phyloP scores from a whole-genome alignment of 805 yeast species.

The Kuraishia borneana region DNA sequence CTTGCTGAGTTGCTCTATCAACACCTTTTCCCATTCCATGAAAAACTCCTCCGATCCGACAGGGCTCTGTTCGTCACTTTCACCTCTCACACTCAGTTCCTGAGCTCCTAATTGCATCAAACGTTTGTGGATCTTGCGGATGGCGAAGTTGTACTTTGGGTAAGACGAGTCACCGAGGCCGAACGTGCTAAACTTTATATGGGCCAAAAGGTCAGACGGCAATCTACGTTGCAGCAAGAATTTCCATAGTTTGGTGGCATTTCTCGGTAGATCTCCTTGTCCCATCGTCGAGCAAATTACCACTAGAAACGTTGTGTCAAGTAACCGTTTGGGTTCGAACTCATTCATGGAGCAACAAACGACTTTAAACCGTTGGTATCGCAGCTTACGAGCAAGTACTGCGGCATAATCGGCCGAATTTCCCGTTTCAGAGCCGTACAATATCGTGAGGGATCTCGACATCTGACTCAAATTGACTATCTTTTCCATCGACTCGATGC shows the following conservation, averaged over 20 bases:
- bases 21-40: slow-evolving; percentile 55
- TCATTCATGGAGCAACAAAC: slow-evolving; percentile 45
- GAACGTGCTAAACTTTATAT: slow-evolving; percentile 56
- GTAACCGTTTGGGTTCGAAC: slow-evolving; percentile 41
- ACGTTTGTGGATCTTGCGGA: slow-evolving; percentile 70
- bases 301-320: slow-evolving; percentile 34
- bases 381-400: slow-evolving; percentile 42
- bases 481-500: not conserved
- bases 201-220: slow-evolving; percentile 45
- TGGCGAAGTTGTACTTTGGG: slow-evolving; percentile 82
- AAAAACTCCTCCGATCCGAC: slow-evolving; percentile 72
- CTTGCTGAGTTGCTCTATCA: slow-evolving; percentile 24
- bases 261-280: slow-evolving; percentile 86
- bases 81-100: slow-evolving; percentile 66
- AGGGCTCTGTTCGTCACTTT: slow-evolving; percentile 77
- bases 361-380: slow-evolving; percentile 39
- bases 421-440: slow-evolving; percentile 92
- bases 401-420: slow-evolving; percentile 80
- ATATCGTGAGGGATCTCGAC: slow-evolving; percentile 32
- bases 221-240: slow-evolving; percentile 59
- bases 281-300: slow-evolving; percentile 85
- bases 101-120: slow-evolving; percentile 71
- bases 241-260: slow-evolving; percentile 64
- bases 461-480: not conserved
- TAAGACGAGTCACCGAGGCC: slow-evolving; percentile 94